phyloP scores from a whole-genome alignment of 768 basidiomycete species.

The Macrocybe gigantea region DNA sequence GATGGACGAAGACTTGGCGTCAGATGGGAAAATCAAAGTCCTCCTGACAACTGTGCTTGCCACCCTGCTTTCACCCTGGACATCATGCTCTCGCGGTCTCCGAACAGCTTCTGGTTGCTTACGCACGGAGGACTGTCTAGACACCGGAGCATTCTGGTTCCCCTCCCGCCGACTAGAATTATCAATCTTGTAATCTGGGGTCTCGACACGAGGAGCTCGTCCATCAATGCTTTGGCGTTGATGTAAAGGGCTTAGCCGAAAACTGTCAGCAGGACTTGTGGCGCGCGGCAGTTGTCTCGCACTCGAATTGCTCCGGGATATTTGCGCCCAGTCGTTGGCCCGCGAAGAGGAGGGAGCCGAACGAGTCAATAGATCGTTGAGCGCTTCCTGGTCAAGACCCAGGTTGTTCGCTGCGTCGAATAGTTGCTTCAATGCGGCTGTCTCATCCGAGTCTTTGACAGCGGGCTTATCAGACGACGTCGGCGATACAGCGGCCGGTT shows the following conservation, averaged over 20 bases:
- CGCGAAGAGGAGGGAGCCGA: slow-evolving; percentile 59
- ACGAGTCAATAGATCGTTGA: slow-evolving; percentile 67
- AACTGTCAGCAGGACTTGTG: slow-evolving; percentile 20
- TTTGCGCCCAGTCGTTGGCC: slow-evolving; percentile 37
- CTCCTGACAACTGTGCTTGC: slow-evolving; percentile 60
- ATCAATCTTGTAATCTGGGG: slow-evolving; percentile 12
- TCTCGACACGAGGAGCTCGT: slow-evolving; percentile 9
- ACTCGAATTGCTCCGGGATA: slow-evolving; percentile 38
- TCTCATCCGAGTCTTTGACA: slow-evolving; percentile 20
- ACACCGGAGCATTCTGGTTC: slow-evolving; percentile 20
- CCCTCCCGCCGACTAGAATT: slow-evolving; percentile 1
- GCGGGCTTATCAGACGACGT: slow-evolving; percentile 5
- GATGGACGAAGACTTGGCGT: slow-evolving; percentile 48
- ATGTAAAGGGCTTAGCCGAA: slow-evolving; percentile 7
- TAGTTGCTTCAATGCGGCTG: slow-evolving; percentile 60
- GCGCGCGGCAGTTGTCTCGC: slow-evolving; percentile 18
- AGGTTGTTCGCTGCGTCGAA: slow-evolving; percentile 73
- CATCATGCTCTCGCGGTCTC: slow-evolving; percentile 3
- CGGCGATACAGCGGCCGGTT: not conserved
- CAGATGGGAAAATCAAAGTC: slow-evolving; percentile 76
- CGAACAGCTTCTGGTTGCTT: slow-evolving; percentile 31
- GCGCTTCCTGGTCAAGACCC: slow-evolving; percentile 65
- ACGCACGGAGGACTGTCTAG: slow-evolving; percentile 29
- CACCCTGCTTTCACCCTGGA: slow-evolving; percentile 18
- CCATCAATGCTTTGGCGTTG: slow-evolving; percentile 10